Evolutionary conservation across 129 eudicot genomes (phyloP).

Genomic region (Chrysanthemum lavandulifolium): DNA sequence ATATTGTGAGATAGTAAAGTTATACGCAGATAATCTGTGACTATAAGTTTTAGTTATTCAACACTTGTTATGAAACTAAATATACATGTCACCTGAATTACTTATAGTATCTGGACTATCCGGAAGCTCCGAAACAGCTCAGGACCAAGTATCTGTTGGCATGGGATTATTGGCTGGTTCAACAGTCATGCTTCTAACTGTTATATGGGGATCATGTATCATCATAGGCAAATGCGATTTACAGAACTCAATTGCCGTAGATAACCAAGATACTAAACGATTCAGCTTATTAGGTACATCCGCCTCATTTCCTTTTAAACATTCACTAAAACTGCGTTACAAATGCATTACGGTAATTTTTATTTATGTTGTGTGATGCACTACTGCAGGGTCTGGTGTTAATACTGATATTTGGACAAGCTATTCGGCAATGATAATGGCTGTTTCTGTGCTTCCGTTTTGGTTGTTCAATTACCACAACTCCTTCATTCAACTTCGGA

Average conservation of each 20-base stretch:
- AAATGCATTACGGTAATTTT: background rate
- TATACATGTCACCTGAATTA: conserved; percentile 10
- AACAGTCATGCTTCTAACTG: conserved; percentile 89
- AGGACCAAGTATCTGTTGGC: conserved; percentile 94
- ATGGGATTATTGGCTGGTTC: conserved; percentile 97
- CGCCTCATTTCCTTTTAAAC: background rate
- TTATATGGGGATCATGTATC: conserved; percentile 88
- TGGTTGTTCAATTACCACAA: conserved; percentile 80
- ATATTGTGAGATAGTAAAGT: too few relatives aligned
- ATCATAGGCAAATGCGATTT: conserved; percentile 83
- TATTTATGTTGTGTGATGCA: background rate
- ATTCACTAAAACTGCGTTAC: background rate
- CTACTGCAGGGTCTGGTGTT: conserved; percentile 74
- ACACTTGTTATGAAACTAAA: background rate
- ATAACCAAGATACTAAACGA: conserved; percentile 59
- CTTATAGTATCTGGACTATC: conserved; percentile 86
- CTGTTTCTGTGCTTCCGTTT: conserved; percentile 69
- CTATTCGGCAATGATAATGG: conserved; percentile 88
- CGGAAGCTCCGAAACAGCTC: conserved; percentile 82
- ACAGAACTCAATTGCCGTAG: conserved; percentile 50
- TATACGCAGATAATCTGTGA: too few relatives aligned
- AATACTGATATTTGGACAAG: conserved; percentile 88
- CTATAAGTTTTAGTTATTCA: background rate
- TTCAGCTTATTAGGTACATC: conserved; percentile 66
- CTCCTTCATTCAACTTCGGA: conserved; percentile 53